A percentile compares a stretch with the other conserved stretches of the same genome.
These are phyloP conservation scores for Actinomucor elegans DNA, from an alignment of 371 early-diverging fungal species.

Conservation along the genomic window DNA sequence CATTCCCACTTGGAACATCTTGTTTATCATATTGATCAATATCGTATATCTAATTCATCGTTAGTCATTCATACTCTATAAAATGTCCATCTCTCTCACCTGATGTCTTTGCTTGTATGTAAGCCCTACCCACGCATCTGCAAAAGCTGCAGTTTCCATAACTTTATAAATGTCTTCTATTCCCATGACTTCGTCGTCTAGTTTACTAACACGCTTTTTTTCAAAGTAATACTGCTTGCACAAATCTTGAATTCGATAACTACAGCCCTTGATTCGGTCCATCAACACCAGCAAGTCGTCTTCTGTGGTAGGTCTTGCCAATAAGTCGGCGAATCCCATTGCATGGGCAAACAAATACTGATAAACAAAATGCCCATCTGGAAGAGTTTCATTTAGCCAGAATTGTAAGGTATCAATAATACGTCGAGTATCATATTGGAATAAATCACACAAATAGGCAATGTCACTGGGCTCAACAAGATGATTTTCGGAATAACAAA, in stretches of 20 bases:
- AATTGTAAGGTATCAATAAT: slow-evolving; percentile 35
- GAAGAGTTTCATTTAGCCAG: slow-evolving; percentile 19
- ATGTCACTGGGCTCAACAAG: slow-evolving; percentile 19
- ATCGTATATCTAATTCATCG: slow-evolving; percentile 21
- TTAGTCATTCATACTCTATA: too few relatives aligned
- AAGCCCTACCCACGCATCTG: slow-evolving; percentile 18
- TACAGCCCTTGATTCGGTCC: slow-evolving; percentile 1
- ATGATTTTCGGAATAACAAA: slow-evolving; percentile 20
- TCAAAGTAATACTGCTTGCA: slow-evolving; percentile 10
- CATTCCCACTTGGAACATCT: not conserved
- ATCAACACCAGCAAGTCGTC: not conserved
- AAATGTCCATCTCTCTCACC: too few relatives aligned
- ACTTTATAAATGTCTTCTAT: slow-evolving; percentile 2
- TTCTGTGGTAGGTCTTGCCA: too few relatives aligned
- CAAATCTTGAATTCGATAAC: not conserved
- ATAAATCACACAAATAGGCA: slow-evolving; percentile 16
- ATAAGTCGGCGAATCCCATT: slow-evolving; percentile 3
- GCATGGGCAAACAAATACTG: slow-evolving; percentile 9
- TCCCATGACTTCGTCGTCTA: slow-evolving; percentile 1
- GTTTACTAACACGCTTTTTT: too few relatives aligned
- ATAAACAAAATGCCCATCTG: not conserved
- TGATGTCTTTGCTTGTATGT: slow-evolving; percentile 14
- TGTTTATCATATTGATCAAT: slow-evolving; percentile 18
- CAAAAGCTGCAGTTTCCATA: slow-evolving; percentile 16
- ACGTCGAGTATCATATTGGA: slow-evolving; percentile 26